phyloP scores from a whole-genome alignment of 257 asterid species.

The Mitragyna speciosa region DNA sequence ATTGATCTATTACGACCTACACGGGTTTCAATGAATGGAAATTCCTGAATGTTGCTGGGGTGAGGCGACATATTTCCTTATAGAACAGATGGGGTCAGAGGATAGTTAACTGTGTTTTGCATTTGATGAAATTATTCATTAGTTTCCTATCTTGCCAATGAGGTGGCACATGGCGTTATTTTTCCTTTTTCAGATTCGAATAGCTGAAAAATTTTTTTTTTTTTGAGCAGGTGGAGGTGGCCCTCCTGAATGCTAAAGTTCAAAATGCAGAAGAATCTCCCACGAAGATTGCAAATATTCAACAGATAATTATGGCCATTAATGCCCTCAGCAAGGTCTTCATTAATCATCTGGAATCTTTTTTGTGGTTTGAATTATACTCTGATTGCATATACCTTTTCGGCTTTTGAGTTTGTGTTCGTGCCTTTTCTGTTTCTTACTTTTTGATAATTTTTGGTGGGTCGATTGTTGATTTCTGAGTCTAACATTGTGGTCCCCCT shows the following conservation, averaged over 20 bases:
- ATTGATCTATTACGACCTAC: background rate
- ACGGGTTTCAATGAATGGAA: background rate
- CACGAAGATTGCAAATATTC: constrained; percentile 56
- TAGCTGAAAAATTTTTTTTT: constrained; percentile 22
- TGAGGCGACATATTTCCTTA: background rate
- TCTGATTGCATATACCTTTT: background rate
- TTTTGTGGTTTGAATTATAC: background rate
- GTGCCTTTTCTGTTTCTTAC: background rate
- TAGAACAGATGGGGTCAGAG: background rate
- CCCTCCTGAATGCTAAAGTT: constrained; percentile 61
- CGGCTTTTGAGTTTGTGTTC: background rate
- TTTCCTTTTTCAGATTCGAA: background rate
- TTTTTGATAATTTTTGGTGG: background rate
- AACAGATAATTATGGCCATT: constrained; percentile 82
- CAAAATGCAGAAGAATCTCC: constrained; percentile 55
- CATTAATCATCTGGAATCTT: constrained; percentile 13
- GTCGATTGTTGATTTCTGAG: background rate
- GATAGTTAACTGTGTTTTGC: background rate
- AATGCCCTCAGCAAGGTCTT: constrained; percentile 97
- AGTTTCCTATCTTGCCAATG: background rate
- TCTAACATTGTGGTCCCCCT: background rate
- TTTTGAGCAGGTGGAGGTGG: constrained; percentile 69
- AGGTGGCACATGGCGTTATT: background rate
- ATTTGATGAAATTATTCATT: background rate
- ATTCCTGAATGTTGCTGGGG: background rate